Base-by-base conservation (phyloP, 257 asterid genomes). In the Solanum tarapatanum region DNA sequence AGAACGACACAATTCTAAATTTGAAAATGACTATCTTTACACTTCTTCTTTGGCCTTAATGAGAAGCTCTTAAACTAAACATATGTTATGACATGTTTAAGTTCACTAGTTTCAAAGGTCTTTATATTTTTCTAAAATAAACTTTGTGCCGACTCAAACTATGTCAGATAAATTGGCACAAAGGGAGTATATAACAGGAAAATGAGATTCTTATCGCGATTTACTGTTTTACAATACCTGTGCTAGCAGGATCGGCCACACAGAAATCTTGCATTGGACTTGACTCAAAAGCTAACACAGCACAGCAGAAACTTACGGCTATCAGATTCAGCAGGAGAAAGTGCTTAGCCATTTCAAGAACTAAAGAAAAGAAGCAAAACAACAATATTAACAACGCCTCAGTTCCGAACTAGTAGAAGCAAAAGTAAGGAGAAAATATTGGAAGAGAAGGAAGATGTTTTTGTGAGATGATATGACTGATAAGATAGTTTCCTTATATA, bases 261-360 rank as follows among this genome's bases (percentile, higher is more conserved):
- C 82, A 37, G 58, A 75, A 37, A 75, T 75, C 83, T 37, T 75
- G 83, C 33, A 75, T 10, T 37, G 83, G 58, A 37, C 58, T 75
- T 23, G 83, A 10, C 83, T 75, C 83, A 75, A 75, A 75, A 37
- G 83, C 83, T 75, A 75, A 6, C 32, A 76, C 83, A 23, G 24
- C 23, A 76, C 4, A 74, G 23, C 33, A 76, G 11, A 76, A 76
- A 37, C 58, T 76, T 76, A 23, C 0, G 3, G 1, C 11, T 76
- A 23, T 76, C 11, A 23, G 83, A 76, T 76, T 76, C 1, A 37
- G 58, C 83, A 37, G 58, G 58, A 76, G 83, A 37, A 83, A 8
- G n/a, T 9, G 12, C 43, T 45, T 87, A 51, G 62, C 89, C 88
- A 87, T 87, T 79, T 62, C 23, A 11, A 14, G 82, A n/a, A n/a